A percentile compares a stretch with the other conserved stretches of the same genome.
phyloP scores from a whole-genome alignment of 352 stramenopile species.

The Globisporangium camurandrum region DNA sequence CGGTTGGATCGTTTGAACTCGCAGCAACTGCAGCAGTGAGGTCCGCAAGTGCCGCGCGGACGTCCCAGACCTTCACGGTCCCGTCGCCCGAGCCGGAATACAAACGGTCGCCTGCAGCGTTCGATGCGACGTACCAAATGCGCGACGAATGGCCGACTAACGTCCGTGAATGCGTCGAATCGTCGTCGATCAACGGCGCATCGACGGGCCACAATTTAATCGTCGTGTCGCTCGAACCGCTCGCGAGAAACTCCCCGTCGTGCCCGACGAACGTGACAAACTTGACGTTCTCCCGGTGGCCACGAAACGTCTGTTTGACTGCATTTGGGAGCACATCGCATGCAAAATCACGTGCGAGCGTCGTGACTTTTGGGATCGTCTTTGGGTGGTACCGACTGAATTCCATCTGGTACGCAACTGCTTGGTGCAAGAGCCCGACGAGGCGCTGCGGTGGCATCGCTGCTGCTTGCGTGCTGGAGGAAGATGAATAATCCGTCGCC shows the following conservation, averaged over 20 bases:
- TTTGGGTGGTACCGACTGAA: constrained; percentile 85
- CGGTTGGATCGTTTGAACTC: constrained; percentile 16
- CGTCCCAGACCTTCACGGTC: constrained; percentile 82
- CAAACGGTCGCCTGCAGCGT: constrained; percentile 50
- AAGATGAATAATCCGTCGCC: too few species aligned
- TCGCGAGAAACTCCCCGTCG: constrained; percentile 78
- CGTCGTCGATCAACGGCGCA: constrained; percentile 14
- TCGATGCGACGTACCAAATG: constrained; percentile 77
- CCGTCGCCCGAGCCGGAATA: constrained; percentile 78
- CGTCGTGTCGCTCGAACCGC: constrained; percentile 76
- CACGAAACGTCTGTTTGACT: constrained; percentile 81
- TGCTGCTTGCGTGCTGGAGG: constrained; percentile 26
- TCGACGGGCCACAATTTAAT: constrained; percentile 85
- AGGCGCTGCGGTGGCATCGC: constrained; percentile 68
- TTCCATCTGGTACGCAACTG: constrained; percentile 87
- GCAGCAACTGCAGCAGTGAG: constrained; percentile 20
- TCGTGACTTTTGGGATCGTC: constrained; percentile 79
- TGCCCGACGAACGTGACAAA: constrained; percentile 82
- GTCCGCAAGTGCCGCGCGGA: constrained; percentile 42
- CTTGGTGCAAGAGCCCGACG: constrained; percentile 76
- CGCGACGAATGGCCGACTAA: constrained; percentile 73
- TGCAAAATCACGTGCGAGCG: constrained; percentile 79
- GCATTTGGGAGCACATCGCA: constrained; percentile 81
- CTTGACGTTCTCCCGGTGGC: constrained; percentile 85
- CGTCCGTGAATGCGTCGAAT: constrained; percentile 41